Percentiles rank a stretch among this genome's conserved stretches.
Conservation (phyloP, 345 rosid genomes). For the Trapa bicornis region DNA sequence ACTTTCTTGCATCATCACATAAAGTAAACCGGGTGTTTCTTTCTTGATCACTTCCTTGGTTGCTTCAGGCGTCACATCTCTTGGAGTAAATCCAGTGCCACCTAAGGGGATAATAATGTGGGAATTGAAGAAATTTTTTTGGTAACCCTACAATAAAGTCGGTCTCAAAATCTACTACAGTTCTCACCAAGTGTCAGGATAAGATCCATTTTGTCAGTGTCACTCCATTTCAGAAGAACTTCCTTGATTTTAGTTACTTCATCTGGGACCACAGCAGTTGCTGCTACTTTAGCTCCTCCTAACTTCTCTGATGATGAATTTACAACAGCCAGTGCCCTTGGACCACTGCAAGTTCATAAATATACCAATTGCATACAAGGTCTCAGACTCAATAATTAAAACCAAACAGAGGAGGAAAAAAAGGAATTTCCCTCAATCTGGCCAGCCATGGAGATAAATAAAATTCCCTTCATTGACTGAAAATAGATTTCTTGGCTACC, state of each 20-base stretch:
- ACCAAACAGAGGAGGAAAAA: not conserved
- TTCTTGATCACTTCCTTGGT: conserved; percentile 70
- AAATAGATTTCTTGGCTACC: not conserved
- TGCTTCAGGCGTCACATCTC: conserved; percentile 98
- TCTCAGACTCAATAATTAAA: conserved; percentile 1
- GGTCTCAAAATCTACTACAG: conserved; percentile 3
- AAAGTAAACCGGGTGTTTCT: conserved; percentile 83
- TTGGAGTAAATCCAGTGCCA: conserved; percentile 90
- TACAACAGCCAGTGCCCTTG: conserved; percentile 65
- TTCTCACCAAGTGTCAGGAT: conserved; percentile 71
- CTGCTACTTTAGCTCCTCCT: conserved; percentile 74
- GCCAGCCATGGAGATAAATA: not conserved
- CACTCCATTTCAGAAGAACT: conserved; percentile 64
- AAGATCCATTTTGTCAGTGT: conserved; percentile 63
- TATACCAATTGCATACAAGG: not conserved
- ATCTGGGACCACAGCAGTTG: conserved; percentile 72
- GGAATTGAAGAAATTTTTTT: not conserved
- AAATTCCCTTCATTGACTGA: not conserved
- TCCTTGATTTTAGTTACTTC: conserved; percentile 60
- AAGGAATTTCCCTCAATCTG: not conserved
- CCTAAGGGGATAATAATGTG: conserved; percentile 29
- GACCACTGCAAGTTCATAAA: conserved; percentile 49
- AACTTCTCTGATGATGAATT: conserved; percentile 69
- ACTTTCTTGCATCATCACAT: conserved; percentile 94
- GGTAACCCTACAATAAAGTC: not conserved